Evolutionary conservation across 768 basidiomycete species (phyloP).

Genomic region (Collybia sordida): DNA sequence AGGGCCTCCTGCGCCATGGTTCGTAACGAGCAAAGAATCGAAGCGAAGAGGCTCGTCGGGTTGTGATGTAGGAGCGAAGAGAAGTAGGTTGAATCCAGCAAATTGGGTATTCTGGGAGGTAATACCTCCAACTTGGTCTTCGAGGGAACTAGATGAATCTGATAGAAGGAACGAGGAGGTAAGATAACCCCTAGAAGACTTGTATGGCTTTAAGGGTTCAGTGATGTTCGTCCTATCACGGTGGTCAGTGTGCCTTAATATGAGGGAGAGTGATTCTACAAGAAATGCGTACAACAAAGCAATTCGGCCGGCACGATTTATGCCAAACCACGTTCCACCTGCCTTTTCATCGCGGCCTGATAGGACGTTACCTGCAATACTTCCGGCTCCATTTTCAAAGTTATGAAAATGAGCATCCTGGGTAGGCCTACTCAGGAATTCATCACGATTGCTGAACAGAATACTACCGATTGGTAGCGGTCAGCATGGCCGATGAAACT

Average conservation of each 20-base stretch:
- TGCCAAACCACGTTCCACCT: slow-evolving; percentile 84
- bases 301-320: slow-evolving; percentile 62
- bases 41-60: slow-evolving; percentile 37
- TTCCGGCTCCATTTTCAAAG: slow-evolving; percentile 41
- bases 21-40: slow-evolving; percentile 61
- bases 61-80: slow-evolving; percentile 47
- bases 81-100: slow-evolving; percentile 81
- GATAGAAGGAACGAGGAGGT: slow-evolving; percentile 67
- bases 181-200: slow-evolving; percentile 68
- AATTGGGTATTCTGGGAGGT: slow-evolving; percentile 50
- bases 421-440: slow-evolving; percentile 67
- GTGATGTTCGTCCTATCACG: slow-evolving; percentile 79
- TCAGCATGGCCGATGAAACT: slow-evolving; percentile 8
- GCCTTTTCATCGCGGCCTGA: slow-evolving; percentile 74
- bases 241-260: slow-evolving; percentile 17
- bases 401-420: slow-evolving; percentile 65
- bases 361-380: slow-evolving; percentile 42
- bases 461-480: slow-evolving; percentile 43
- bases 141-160: slow-evolving; percentile 43
- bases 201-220: slow-evolving; percentile 50
- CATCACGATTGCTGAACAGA: slow-evolving; percentile 77
- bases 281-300: slow-evolving; percentile 63
- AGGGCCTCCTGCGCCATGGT: slow-evolving; percentile 65
- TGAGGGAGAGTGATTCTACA: slow-evolving; percentile 3
- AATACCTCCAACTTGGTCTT: slow-evolving; percentile 47